These are phyloP conservation scores for Trichoderma atrobrunneum DNA, from an alignment of 2,329 filamentous ascomycete genomes.

Conservation along the genomic window DNA sequence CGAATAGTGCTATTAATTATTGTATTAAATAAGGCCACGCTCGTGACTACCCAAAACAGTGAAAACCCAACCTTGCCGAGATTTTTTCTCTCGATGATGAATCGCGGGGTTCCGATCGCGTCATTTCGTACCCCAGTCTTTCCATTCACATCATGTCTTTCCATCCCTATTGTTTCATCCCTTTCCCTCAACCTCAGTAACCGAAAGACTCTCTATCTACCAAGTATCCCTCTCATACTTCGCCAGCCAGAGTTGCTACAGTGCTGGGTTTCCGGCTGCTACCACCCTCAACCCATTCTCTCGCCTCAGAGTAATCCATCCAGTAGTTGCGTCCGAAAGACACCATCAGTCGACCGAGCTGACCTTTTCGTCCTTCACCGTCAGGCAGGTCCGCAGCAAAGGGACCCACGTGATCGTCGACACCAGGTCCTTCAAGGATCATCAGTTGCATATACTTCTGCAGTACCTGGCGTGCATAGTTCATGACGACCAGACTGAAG, in stretches of 20 bases:
- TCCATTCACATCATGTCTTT: neutral
- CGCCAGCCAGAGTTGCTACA: constrained; percentile 33
- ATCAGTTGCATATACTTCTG: constrained; percentile 56
- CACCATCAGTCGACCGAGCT: constrained; percentile 76
- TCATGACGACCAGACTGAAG: constrained; percentile 79
- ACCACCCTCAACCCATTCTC: constrained; percentile 66
- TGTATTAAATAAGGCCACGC: constrained; percentile 16
- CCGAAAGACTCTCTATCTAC: neutral
- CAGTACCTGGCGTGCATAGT: constrained; percentile 75
- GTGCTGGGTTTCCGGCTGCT: constrained; percentile 55
- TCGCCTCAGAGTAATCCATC: constrained; percentile 66
- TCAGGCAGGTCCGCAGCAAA: constrained; percentile 70
- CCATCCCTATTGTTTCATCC: neutral
- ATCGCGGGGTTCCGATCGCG: constrained; percentile 22
- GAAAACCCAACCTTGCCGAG: constrained; percentile 16
- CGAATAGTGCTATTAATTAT: neutral
- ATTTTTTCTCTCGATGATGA: constrained; percentile 20
- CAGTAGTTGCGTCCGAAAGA: constrained; percentile 73
- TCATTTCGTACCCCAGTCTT: constrained; percentile 19
- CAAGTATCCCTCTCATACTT: constrained; percentile 27
- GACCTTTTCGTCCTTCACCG: constrained; percentile 75
- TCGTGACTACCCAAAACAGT: constrained; percentile 17
- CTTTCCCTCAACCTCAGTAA: neutral
- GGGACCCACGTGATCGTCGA: constrained; percentile 56
- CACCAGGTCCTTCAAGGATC: constrained; percentile 48